phyloP scores from a whole-genome alignment of 2,329 filamentous ascomycete genomes.

The Colletotrichum lini region DNA sequence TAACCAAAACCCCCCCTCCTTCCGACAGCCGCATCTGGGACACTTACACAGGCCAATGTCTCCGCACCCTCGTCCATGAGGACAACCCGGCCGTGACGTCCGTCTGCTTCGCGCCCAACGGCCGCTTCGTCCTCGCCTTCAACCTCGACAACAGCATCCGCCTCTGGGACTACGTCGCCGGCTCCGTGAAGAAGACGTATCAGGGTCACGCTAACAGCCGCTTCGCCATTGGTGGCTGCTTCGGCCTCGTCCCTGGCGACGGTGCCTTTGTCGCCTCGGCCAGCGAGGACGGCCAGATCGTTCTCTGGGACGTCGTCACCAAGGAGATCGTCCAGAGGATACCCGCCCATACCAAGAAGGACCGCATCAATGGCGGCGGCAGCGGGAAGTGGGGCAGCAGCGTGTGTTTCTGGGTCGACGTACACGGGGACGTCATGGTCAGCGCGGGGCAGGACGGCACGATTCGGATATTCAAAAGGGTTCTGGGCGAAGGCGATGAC shows the following conservation, averaged over 20 bases:
- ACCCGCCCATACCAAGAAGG: constrained; percentile 57
- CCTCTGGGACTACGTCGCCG: constrained; percentile 95
- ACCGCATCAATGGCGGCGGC: constrained; percentile 2
- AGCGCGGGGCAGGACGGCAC: constrained; percentile 70
- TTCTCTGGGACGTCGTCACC: constrained; percentile 91
- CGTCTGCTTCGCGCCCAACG: constrained; percentile 94
- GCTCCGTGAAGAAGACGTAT: constrained; percentile 95
- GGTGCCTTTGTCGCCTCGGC: constrained; percentile 81
- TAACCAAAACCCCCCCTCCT: constrained; percentile 19
- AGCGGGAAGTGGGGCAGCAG: constrained; percentile 57
- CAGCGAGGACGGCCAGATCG: constrained; percentile 87
- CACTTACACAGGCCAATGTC: constrained; percentile 92
- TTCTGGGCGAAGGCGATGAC: constrained; percentile 1
- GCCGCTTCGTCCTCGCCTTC: constrained; percentile 91
- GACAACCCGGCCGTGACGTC: constrained; percentile 92
- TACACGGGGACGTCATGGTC: constrained; percentile 69
- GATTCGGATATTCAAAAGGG: constrained; percentile 64
- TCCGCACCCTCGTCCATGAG: constrained; percentile 95
- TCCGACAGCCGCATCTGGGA: constrained; percentile 86
- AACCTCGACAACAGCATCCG: constrained; percentile 92
- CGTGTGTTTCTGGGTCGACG: constrained; percentile 77
- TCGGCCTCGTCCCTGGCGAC: constrained; percentile 69
- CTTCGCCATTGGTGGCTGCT: constrained; percentile 88
- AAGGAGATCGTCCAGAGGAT: constrained; percentile 85
- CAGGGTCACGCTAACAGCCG: constrained; percentile 90